phyloP scores from a whole-genome alignment of 805 yeast genomes.

The Saturnispora sanitii region DNA sequence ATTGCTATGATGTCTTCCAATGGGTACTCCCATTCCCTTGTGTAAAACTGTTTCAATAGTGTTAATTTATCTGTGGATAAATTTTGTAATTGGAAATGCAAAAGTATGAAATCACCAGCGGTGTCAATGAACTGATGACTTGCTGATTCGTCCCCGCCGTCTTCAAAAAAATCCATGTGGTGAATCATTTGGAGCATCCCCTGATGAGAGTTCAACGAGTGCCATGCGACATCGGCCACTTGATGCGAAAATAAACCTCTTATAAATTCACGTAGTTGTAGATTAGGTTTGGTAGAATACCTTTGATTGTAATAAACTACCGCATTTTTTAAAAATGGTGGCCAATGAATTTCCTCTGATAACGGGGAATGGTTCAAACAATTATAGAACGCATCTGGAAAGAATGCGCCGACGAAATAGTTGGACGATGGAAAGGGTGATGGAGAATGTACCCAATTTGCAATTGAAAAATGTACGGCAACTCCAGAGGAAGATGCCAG shows the following conservation, averaged over 20 bases:
- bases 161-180: conserved; percentile 45
- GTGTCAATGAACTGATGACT: conserved; percentile 53
- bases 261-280: conserved; percentile 40
- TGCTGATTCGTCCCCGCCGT: conserved; percentile 25
- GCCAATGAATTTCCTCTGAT: conserved; percentile 66
- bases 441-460: conserved; percentile 29
- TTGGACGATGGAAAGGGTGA: conserved; percentile 23
- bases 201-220: conserved; percentile 42
- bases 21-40: conserved; percentile 35
- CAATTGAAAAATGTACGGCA: conserved; percentile 29
- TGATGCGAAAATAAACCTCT: conserved; percentile 55
- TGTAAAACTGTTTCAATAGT: conserved; percentile 18
- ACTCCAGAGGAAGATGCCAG: too few species aligned
- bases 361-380: conserved; percentile 42
- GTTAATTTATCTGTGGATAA: conserved; percentile 10
- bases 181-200: conserved; percentile 47
- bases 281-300: conserved; percentile 10
- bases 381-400: conserved; percentile 59
- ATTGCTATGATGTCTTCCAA: conserved; percentile 34
- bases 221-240: conserved; percentile 60
- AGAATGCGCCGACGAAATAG: conserved; percentile 52
- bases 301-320: conserved; percentile 31
- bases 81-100: conserved; percentile 31
- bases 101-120: conserved; percentile 51
- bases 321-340: conserved; percentile 45